phyloP scores from a whole-genome alignment of 2,329 filamentous ascomycete genomes.

The Fusarium liriodendri region DNA sequence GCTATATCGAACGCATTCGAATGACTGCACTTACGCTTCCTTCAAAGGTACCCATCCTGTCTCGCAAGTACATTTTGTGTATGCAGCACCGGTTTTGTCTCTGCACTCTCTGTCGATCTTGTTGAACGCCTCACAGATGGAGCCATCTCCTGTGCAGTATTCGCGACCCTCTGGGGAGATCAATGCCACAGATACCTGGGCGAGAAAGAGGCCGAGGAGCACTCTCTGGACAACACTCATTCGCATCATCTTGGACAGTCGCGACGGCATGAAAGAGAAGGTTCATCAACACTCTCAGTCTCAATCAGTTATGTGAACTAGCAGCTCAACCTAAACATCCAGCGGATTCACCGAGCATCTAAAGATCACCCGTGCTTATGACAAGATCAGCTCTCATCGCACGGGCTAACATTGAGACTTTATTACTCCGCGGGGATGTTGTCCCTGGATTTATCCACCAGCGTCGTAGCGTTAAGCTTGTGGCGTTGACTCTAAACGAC shows the following conservation, averaged over 20 bases:
- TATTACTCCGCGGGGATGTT: conserved; percentile 2
- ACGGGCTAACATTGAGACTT: background rate
- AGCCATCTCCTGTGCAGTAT: conserved; percentile 28
- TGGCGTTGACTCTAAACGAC: conserved; percentile 9
- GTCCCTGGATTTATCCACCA: conserved; percentile 3
- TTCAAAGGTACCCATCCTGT: conserved; percentile 23
- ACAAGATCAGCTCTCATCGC: background rate
- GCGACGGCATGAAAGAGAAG: background rate
- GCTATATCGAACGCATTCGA: background rate
- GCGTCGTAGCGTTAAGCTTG: background rate
- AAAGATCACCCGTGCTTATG: background rate
- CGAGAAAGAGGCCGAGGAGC: conserved; percentile 11
- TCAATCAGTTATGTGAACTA: background rate
- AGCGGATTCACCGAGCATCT: background rate
- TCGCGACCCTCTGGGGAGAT: conserved; percentile 19
- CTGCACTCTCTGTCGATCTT: conserved; percentile 17
- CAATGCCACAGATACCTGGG: conserved; percentile 2
- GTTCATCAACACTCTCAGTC: background rate
- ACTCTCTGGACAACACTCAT: background rate
- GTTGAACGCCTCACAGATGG: conserved; percentile 25
- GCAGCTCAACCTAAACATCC: background rate
- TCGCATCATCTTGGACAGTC: background rate
- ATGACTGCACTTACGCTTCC: conserved; percentile 19
- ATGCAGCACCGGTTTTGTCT: conserved; percentile 17
- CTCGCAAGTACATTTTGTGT: conserved; percentile 25